Percentiles rank a stretch among this genome's conserved stretches.
These are phyloP conservation scores for Bipolaris gigantea DNA, from an alignment of 2,329 filamentous ascomycete species.

Conservation along the genomic window DNA sequence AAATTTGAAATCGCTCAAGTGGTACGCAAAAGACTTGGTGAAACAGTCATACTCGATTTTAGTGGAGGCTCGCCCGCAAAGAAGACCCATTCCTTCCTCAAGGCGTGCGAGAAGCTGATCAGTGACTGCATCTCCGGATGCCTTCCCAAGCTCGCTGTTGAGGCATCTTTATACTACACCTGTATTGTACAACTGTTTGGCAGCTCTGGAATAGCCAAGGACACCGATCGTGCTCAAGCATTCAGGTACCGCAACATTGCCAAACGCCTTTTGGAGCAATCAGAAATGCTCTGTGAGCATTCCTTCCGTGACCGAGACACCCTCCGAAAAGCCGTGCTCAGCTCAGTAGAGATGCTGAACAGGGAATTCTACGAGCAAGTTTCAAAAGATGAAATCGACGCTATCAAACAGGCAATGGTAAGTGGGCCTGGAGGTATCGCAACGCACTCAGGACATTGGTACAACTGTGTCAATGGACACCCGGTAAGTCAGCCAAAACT, in stretches of 20 bases:
- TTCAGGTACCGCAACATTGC: conserved; percentile 20
- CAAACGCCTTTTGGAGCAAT: conserved; percentile 32
- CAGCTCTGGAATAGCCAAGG: conserved; percentile 13
- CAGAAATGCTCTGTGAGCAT: conserved; percentile 38
- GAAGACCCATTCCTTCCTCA: conserved; percentile 25
- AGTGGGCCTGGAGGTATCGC: conserved; percentile 46
- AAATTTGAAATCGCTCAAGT: conserved; percentile 27
- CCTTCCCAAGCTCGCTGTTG: conserved; percentile 45
- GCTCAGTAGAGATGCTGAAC: conserved; percentile 32
- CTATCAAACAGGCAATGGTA: conserved; percentile 54
- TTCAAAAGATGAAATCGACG: conserved; percentile 47
- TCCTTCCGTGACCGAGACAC: conserved; percentile 34
- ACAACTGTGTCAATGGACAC: conserved; percentile 60
- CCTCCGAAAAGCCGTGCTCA: conserved; percentile 33
- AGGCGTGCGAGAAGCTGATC: conserved; percentile 36
- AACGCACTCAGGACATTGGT: conserved; percentile 61
- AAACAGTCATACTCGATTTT: conserved; percentile 9
- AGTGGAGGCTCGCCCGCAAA: conserved; percentile 11
- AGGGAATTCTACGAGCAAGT: conserved; percentile 47
- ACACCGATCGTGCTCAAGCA: conserved; percentile 12
- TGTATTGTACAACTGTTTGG: conserved; percentile 32
- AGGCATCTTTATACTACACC: conserved; percentile 41
- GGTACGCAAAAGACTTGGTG: neutral
- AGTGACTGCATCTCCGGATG: conserved; percentile 30
- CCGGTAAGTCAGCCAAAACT: conserved; percentile 41